Evolutionary conservation across 164 flowering plant genomes (phyloP).

Genomic region (Santalum album): DNA sequence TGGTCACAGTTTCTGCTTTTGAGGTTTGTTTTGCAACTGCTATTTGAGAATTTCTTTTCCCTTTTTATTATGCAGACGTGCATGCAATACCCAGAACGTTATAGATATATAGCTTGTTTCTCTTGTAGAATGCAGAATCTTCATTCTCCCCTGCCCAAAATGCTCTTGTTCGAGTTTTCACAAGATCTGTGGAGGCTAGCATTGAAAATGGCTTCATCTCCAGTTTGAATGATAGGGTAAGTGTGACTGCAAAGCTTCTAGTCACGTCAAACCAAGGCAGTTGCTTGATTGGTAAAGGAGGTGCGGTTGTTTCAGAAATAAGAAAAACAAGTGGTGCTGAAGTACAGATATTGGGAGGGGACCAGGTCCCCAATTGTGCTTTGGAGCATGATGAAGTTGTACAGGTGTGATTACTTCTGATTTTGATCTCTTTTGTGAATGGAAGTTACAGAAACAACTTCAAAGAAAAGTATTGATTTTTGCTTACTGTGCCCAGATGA

Average conservation of each 20-base stretch:
- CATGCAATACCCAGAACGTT: background rate
- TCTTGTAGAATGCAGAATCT: conserved; percentile 17
- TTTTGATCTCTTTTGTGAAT: background rate
- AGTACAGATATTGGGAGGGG: conserved; percentile 12
- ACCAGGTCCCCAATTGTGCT: conserved; percentile 7
- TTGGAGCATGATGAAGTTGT: conserved; percentile 16
- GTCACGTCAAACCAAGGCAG: conserved; percentile 13
- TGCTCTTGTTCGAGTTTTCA: conserved; percentile 25
- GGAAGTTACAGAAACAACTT: background rate
- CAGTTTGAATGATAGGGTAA: conserved; percentile 1
- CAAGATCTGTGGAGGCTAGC: conserved; percentile 16
- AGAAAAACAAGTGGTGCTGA: conserved; percentile 16
- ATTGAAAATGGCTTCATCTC: conserved; percentile 10
- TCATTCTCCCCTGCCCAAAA: conserved; percentile 25
- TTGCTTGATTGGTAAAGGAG: conserved; percentile 14
- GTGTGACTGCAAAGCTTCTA: conserved; percentile 21
- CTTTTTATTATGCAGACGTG: background rate
- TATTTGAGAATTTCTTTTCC: background rate
- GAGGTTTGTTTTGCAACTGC: conserved; percentile 44
- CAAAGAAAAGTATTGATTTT: background rate
- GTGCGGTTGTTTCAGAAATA: conserved; percentile 15
- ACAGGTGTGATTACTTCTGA: conserved; percentile 14
- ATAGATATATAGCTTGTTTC: conserved; percentile 4
- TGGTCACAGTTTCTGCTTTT: conserved; percentile 57
- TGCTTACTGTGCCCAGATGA: background rate